Evolutionary conservation across 2,329 filamentous ascomycete species (phyloP).

Genomic region (Phoma sp.): DNA sequence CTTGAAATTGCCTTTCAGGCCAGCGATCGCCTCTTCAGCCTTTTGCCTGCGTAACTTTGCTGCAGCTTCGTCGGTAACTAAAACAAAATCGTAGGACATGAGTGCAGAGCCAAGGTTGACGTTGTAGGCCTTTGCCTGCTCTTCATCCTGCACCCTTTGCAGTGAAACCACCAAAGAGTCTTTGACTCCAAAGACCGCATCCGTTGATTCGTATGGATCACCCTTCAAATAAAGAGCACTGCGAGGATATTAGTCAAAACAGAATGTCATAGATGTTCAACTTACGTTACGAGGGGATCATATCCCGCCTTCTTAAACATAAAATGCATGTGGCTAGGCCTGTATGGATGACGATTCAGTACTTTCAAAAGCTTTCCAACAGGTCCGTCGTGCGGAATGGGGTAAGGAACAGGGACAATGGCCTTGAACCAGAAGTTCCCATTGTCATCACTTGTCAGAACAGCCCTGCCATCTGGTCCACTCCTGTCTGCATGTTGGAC

Average conservation of each 20-base stretch:
- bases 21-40: constrained; percentile 69
- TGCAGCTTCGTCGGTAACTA: constrained; percentile 72
- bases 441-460: constrained; percentile 69
- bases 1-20: constrained; percentile 58
- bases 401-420: constrained; percentile 81
- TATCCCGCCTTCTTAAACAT: constrained; percentile 66
- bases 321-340: constrained; percentile 32
- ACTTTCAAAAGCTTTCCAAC: constrained; percentile 56
- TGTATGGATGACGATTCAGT: constrained; percentile 25
- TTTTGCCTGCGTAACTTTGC: constrained; percentile 66
- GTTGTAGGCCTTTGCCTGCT: constrained; percentile 50
- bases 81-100: constrained; percentile 74
- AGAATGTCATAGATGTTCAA: neutral
- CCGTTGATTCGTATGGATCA: constrained; percentile 79
- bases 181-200: constrained; percentile 86
- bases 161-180: constrained; percentile 63
- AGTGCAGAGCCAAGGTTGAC: constrained; percentile 67
- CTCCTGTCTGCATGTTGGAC: constrained; percentile 70
- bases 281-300: constrained; percentile 73
- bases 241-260: neutral
- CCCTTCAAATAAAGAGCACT: constrained; percentile 74
- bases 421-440: constrained; percentile 81
- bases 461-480: constrained; percentile 71
- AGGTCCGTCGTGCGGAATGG: constrained; percentile 76
- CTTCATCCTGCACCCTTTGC: constrained; percentile 3